These are phyloP conservation scores for Uronychia setigera DNA, from an alignment of 73 alveolate genomes.

Conservation along the genomic window DNA sequence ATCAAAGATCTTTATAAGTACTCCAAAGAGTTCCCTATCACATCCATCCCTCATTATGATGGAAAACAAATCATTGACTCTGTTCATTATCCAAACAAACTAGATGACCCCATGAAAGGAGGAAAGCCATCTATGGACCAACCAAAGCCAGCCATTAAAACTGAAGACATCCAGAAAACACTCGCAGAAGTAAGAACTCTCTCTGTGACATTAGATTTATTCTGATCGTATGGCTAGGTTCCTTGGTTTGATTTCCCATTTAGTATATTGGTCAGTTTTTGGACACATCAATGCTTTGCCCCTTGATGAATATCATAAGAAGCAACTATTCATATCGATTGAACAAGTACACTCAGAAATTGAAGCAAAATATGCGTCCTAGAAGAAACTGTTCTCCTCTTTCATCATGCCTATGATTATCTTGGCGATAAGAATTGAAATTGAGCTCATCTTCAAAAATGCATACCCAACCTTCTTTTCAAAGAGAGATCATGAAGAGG, in stretches of 20 bases:
- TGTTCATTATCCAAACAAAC: not conserved
- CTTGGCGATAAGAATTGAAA: constrained; percentile 55
- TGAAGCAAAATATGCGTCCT: constrained; percentile 51
- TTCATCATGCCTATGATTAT: constrained; percentile 62
- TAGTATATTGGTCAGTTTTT: constrained; percentile 56
- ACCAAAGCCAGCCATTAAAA: constrained; percentile 21
- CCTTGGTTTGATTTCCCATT: constrained; percentile 46
- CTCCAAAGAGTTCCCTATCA: constrained; percentile 38
- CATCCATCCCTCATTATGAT: constrained; percentile 37
- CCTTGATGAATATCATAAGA: constrained; percentile 46
- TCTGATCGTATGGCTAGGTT: constrained; percentile 12
- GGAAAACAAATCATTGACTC: constrained; percentile 2
- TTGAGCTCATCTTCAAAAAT: constrained; percentile 62
- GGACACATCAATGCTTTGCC: constrained; percentile 59
- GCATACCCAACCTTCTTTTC: constrained; percentile 51
- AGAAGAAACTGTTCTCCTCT: constrained; percentile 43
- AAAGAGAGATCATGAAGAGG: constrained; percentile 40
- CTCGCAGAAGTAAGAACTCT: constrained; percentile 21
- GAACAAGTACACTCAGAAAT: constrained; percentile 34
- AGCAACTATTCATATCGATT: constrained; percentile 41
- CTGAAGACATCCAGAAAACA: constrained; percentile 37
- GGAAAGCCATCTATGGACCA: constrained; percentile 1
- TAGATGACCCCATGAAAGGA: not conserved
- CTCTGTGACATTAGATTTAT: not conserved
- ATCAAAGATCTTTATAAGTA: constrained; percentile 43